A percentile compares a stretch with the other conserved stretches of the same genome.
phyloP scores from a whole-genome alignment of 768 basidiomycete genomes.

The Agaricus subrufescens region DNA sequence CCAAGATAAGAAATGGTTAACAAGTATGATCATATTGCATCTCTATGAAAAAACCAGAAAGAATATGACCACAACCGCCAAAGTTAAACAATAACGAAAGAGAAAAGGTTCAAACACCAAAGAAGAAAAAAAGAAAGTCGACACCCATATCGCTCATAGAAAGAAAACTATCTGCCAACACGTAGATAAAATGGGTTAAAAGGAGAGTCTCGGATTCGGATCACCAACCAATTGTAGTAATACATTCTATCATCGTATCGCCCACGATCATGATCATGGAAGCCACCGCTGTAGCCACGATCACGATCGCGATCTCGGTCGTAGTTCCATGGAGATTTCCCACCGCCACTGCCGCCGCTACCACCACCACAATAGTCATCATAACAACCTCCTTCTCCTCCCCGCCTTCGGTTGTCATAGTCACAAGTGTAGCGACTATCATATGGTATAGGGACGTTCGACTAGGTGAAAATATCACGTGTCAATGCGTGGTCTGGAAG shows the following conservation, averaged over 20 bases:
- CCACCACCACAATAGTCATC: conserved; percentile 42
- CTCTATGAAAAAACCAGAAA: neutral
- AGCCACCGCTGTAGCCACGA: conserved; percentile 21
- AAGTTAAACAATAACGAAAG: neutral
- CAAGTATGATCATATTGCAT: too few relatives aligned
- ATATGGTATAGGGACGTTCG: conserved; percentile 85
- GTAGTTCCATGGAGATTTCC: conserved; percentile 33
- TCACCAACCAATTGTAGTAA: conserved; percentile 11
- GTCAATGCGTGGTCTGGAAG: conserved; percentile 9
- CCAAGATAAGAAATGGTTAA: too few relatives aligned
- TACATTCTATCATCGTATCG: conserved; percentile 34
- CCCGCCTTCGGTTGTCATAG: conserved; percentile 49
- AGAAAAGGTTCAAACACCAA: too few relatives aligned
- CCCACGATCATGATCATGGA: conserved; percentile 21
- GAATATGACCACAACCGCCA: neutral
- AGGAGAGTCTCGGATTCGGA: too few relatives aligned
- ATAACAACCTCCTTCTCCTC: conserved; percentile 41
- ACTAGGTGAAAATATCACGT: conserved; percentile 30
- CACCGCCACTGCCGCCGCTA: neutral
- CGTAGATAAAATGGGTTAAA: neutral
- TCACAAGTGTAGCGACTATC: conserved; percentile 81
- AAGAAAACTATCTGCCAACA: too few relatives aligned
- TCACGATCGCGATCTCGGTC: conserved; percentile 26
- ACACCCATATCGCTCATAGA: too few relatives aligned
- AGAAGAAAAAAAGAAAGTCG: too few relatives aligned